Evolutionary conservation across 2,329 filamentous ascomycete species (phyloP), one percentile per base, ranked within the genome.

Genomic region (Myriosclerotinia curreyana): DNA sequence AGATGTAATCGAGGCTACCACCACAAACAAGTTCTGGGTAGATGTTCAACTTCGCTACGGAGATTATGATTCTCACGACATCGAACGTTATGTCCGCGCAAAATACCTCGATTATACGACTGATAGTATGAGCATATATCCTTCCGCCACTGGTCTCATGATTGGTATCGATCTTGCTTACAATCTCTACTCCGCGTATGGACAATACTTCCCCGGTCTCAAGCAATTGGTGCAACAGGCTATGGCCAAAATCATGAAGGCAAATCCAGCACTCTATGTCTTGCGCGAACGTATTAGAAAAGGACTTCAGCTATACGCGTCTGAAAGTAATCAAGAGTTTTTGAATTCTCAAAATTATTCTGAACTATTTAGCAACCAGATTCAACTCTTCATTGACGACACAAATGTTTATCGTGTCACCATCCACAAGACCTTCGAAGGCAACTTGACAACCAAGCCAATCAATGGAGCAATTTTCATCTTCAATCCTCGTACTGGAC

Each of bases 381-480:
- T 96, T 38, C 95, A 99, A 79, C 83, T 99, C 55, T 99, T 99
- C 80, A 98, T 99, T 69, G 95, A 99, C 72, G 95, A 99, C 75
- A 99, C 95, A 66, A 99, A 99, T 73, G 96, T 99, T 60, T 99
- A 99, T 76, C 93, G 95, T 80, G 95, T 99, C 67, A 99, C 95
- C 0, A 99, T 99, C 68, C 95, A 99, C 83, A 99, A 99, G 85
- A 99, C 95, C 0, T 99, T 99, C 68, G 95, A 99, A 77, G 95
- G 95, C 72, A 99, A 99, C 75, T 82, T 99, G 85, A 99, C 95
- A 0, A 99, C 95, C 1, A 99, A 99, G 79, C 95, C 95, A 4
- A 99, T 99, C 83, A 99, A 99, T 76, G 95, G 95, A 75, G 95
- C 96, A 53, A 98, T 99, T 76, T 99, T 99, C 82, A 99, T 99